phyloP scores from a whole-genome alignment of 1,139 yeast species.

The Citeromyces siamensis region DNA sequence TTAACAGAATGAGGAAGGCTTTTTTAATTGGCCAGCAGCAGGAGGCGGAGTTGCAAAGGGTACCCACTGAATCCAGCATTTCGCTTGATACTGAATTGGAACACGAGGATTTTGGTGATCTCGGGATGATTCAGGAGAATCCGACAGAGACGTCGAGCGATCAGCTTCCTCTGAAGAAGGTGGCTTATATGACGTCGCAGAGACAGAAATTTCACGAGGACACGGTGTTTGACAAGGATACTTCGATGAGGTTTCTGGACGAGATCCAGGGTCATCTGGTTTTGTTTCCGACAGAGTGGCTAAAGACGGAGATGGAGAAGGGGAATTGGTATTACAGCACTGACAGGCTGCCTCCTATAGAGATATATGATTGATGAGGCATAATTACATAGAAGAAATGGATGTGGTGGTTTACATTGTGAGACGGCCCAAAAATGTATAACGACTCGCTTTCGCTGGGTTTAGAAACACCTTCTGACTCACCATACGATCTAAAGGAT shows the following conservation, averaged over 20 bases:
- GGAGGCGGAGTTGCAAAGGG: slow-evolving; percentile 4
- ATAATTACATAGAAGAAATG: not conserved
- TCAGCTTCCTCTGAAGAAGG: slow-evolving; percentile 5
- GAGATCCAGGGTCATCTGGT: slow-evolving; percentile 88
- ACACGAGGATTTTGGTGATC: slow-evolving; percentile 16
- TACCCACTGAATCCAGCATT: slow-evolving; percentile 5
- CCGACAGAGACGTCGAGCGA: slow-evolving; percentile 4
- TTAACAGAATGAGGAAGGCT: slow-evolving; percentile 40
- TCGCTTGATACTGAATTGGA: slow-evolving; percentile 10
- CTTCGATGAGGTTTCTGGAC: slow-evolving; percentile 62
- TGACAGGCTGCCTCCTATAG: slow-evolving; percentile 91
- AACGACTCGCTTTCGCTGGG: no score
- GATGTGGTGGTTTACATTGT: slow-evolving; percentile 1
- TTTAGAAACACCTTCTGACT: no score
- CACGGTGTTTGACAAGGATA: slow-evolving; percentile 47
- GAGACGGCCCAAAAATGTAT: not conserved
- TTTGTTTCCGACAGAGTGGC: slow-evolving; percentile 85
- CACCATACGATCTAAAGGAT: no score
- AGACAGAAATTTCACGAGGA: slow-evolving; percentile 5
- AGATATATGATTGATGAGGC: slow-evolving; percentile 68
- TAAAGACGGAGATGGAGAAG: slow-evolving; percentile 70
- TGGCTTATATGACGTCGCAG: slow-evolving; percentile 5
- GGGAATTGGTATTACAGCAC: slow-evolving; percentile 94
- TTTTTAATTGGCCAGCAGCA: slow-evolving; percentile 36
- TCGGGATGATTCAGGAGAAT: slow-evolving; percentile 6